phyloP scores from a whole-genome alignment of 2,329 filamentous ascomycete species.

The Xylaria multiplex region DNA sequence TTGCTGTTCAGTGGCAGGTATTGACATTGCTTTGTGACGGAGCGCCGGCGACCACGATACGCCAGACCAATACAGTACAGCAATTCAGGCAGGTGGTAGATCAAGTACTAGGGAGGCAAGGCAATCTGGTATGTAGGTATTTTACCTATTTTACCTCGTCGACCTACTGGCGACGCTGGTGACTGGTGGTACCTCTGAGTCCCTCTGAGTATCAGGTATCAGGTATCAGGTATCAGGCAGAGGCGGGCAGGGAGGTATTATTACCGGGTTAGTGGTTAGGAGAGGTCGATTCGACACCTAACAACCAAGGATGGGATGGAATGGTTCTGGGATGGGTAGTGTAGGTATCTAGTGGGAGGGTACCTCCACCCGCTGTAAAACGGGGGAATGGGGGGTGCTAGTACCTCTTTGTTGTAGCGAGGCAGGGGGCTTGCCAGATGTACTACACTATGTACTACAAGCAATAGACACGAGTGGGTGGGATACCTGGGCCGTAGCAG shows the following conservation, averaged over 20 bases:
- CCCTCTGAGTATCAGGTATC: not conserved
- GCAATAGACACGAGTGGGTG: not conserved
- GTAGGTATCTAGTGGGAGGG: constrained; percentile 1
- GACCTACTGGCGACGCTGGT: not conserved
- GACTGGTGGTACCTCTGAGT: not conserved
- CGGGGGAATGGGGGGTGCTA: constrained; percentile 16
- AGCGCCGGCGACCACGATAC: constrained; percentile 34
- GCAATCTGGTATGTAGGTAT: constrained; percentile 23
- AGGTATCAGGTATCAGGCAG: not conserved
- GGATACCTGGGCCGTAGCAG: not conserved
- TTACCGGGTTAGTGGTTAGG: constrained; percentile 25
- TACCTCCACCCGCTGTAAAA: constrained; percentile 18
- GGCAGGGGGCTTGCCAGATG: too few relatives aligned
- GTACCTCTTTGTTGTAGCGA: not conserved
- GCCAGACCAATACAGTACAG: constrained; percentile 28
- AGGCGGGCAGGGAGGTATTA: constrained; percentile 11
- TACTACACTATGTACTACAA: too few relatives aligned
- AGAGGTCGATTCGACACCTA: not conserved
- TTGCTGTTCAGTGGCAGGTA: constrained; percentile 42
- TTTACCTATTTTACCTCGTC: constrained; percentile 29
- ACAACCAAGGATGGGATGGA: too few relatives aligned
- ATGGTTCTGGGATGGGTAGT: not conserved
- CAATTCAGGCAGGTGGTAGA: constrained; percentile 37
- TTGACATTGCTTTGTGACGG: constrained; percentile 48
- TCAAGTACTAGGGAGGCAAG: constrained; percentile 17